Evolutionary conservation across 2,329 filamentous ascomycete genomes (phyloP), one percentile per base, ranked within the genome.

Genomic region (Colletotrichum agaves): DNA sequence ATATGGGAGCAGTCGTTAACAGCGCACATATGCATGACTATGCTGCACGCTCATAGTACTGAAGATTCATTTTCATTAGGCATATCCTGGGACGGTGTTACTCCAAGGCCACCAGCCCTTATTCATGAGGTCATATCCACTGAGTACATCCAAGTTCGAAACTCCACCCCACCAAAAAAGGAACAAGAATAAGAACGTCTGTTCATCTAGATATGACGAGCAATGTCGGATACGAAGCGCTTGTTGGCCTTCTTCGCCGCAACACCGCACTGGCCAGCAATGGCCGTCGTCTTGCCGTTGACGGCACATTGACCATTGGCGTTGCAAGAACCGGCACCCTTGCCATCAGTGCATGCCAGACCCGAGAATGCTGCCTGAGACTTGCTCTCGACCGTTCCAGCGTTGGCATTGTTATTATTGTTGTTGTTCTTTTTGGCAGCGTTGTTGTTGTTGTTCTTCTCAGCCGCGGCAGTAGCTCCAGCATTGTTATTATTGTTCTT

Each of bases 251-350:
- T 64, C 53, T 52, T 52, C 4, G 41, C 47, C 21, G 63, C 63
- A 12, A 66, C 50, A 11, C 65, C 65, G 19, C 65, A 68, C 55
- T 68, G 65, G 8, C 65, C 65, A 4, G 61, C 61, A 21, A 68
- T 65, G n/a, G 19, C n/a, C 6, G 47, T 39, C 3, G 65, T 65
- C 65, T 68, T 65, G 39, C 65, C 65, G 27, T 68, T 65, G 47
- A 68, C 61, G 8, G 61, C 47, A 17, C 65, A 68, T 17, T 60
- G 33, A 10, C 61, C 61, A 3, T 55, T 46, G 65, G 47, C 46
- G 35, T 68, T 50, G 55, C 65, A 68, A 23, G 61, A 21, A 11
- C 65, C 65, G 3, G 65, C 65, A 13, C 65, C 65, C 39, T 68
- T 68, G 23, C 65, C 65, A 7, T 68, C 39, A 5, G 61, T 68